Percentiles rank a stretch among this genome's conserved stretches.
phyloP scores from a whole-genome alignment of 257 asterid genomes.

The Solanum bulbocastanum region DNA sequence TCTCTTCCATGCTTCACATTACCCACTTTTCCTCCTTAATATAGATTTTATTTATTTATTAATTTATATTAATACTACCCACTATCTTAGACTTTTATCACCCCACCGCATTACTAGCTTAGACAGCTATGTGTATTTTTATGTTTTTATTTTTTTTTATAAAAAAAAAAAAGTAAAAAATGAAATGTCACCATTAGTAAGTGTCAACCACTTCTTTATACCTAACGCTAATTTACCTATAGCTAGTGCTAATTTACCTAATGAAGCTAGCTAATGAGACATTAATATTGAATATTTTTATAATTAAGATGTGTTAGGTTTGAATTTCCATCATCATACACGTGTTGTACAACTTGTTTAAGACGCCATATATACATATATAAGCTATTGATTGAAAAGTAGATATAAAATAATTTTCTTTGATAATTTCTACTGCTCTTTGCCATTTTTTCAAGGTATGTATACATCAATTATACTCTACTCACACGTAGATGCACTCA shows the following conservation, averaged over 20 bases:
- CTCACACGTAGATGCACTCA: background rate
- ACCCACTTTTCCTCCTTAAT: background rate
- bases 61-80: slow-evolving; percentile 4
- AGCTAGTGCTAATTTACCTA: background rate
- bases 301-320: slow-evolving; percentile 17
- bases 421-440: background rate
- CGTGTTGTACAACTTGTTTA: slow-evolving; percentile 18
- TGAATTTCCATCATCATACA: slow-evolving; percentile 28
- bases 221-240: slow-evolving; percentile 1
- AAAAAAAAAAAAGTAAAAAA: background rate
- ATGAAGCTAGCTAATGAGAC: background rate
- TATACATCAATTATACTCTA: background rate
- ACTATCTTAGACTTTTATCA: slow-evolving; percentile 31
- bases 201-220: slow-evolving; percentile 10
- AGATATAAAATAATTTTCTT: background rate
- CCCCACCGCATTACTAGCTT: background rate
- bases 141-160: background rate
- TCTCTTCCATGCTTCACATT: slow-evolving; percentile 8
- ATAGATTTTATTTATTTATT: background rate
- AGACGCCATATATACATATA: slow-evolving; percentile 6
- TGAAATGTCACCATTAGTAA: background rate
- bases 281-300: background rate
- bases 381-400: background rate
- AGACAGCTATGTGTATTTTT: background rate
- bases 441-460: background rate